Evolutionary conservation across 2,329 filamentous ascomycete species (phyloP).

Genomic region (Didymella glomerata): DNA sequence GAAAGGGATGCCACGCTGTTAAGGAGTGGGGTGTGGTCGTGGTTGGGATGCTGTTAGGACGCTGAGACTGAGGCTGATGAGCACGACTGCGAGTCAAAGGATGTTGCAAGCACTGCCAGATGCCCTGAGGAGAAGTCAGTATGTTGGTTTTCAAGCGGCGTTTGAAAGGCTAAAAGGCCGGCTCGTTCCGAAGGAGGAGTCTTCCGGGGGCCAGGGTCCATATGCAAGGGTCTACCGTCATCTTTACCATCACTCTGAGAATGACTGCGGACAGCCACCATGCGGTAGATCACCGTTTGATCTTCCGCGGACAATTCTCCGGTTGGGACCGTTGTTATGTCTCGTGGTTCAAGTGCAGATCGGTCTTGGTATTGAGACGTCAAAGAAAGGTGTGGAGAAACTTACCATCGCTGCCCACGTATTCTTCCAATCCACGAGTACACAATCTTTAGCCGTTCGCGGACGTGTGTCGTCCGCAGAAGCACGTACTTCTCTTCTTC

Average conservation of each 20-base stretch:
- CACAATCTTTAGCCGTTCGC: conserved; percentile 83
- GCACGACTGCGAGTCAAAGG: conserved; percentile 43
- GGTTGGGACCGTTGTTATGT: neutral
- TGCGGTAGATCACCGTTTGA: neutral
- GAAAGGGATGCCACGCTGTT: conserved; percentile 4
- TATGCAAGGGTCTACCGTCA: conserved; percentile 7
- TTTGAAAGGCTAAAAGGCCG: neutral
- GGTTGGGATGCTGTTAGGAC: conserved; percentile 22
- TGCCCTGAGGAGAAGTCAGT: conserved; percentile 31
- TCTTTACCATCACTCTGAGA: neutral
- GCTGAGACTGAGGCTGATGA: conserved; percentile 35
- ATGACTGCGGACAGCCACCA: neutral
- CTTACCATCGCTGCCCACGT: conserved; percentile 76
- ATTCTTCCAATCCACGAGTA: conserved; percentile 79
- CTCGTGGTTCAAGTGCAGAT: conserved; percentile 11
- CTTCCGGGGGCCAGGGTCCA: neutral
- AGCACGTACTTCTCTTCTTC: conserved; percentile 83
- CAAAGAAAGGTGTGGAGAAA: conserved; percentile 2
- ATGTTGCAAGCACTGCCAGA: conserved; percentile 46
- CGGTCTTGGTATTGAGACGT: conserved; percentile 7
- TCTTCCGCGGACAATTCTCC: neutral
- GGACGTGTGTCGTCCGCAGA: conserved; percentile 75
- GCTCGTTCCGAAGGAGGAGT: neutral
- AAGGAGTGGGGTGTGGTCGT: conserved; percentile 10
- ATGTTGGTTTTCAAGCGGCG: neutral